Percentiles rank a stretch among this genome's conserved stretches.
These are phyloP conservation scores for Leptodermis oblonga DNA, from an alignment of 257 asterid genomes.

Conservation along the genomic window DNA sequence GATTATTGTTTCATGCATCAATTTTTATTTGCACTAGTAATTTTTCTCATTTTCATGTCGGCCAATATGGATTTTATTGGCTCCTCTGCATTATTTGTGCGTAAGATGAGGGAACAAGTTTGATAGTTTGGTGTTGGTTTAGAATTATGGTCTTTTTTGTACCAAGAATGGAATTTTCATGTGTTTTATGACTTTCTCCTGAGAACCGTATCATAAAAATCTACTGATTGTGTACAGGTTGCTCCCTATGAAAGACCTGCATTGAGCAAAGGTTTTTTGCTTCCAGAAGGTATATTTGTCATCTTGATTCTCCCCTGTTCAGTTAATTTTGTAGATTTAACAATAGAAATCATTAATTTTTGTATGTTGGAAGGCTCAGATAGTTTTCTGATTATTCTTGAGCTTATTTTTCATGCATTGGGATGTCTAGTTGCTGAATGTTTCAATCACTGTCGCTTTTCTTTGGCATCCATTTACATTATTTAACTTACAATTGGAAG, in stretches of 20 bases:
- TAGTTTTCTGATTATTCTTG: neutral
- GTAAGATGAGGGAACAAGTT: no score
- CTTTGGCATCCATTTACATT: no score
- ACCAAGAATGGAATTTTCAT: no score
- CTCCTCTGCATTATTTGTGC: no score
- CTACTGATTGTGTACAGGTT: slow-evolving; percentile 46
- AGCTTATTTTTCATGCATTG: neutral
- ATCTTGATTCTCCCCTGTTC: neutral
- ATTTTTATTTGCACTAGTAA: neutral
- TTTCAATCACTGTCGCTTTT: no score
- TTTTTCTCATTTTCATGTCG: no score
- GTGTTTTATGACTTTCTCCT: neutral
- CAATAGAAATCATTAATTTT: neutral
- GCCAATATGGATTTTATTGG: no score
- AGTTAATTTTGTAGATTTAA: neutral
- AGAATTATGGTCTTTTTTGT: no score
- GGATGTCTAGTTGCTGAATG: no score
- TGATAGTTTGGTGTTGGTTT: no score
- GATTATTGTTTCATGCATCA: neutral
- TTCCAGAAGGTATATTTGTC: slow-evolving; percentile 70
- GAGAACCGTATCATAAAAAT: neutral
- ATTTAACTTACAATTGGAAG: no score
- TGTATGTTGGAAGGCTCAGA: neutral
- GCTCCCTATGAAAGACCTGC: slow-evolving; percentile 96
- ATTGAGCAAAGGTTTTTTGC: slow-evolving; percentile 81